Conservation (phyloP, 345 rosid genomes). For the Anastatica hierochuntica region DNA sequence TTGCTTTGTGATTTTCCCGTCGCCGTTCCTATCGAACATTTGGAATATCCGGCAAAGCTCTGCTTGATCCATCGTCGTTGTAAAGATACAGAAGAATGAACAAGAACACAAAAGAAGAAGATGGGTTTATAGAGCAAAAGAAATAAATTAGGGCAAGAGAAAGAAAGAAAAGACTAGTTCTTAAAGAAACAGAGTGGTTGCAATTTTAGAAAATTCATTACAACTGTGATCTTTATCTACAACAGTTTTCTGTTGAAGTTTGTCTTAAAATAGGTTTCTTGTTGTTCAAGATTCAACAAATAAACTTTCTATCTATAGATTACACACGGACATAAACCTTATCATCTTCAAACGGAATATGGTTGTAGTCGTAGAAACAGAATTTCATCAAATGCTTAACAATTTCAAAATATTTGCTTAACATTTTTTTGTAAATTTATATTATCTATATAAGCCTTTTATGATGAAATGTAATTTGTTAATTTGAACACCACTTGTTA, state of each 20-base stretch:
- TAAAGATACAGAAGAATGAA: neutral
- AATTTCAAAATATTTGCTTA: too few relatives aligned
- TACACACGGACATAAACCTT: neutral
- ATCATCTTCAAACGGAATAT: conserved; percentile 1
- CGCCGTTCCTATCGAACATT: conserved; percentile 85
- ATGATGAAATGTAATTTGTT: too few relatives aligned
- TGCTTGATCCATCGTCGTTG: conserved; percentile 41
- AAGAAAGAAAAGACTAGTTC: conserved; percentile 21
- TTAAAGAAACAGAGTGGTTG: conserved; percentile 24
- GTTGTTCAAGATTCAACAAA: neutral
- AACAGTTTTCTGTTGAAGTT: conserved; percentile 30
- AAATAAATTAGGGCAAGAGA: too few relatives aligned
- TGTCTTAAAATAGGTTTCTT: conserved; percentile 19
- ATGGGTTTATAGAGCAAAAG: conserved; percentile 17
- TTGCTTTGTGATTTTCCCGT: conserved; percentile 62
- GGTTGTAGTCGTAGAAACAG: too few relatives aligned
- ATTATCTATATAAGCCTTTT: too few relatives aligned
- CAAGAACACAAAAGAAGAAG: conserved; percentile 6
- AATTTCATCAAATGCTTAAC: too few relatives aligned
- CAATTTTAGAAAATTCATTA: conserved; percentile 25
- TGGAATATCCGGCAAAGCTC: conserved; percentile 77
- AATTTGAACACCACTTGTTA: too few relatives aligned
- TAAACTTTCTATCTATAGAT: conserved; percentile 7
- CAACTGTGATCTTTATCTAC: conserved; percentile 26
- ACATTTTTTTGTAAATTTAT: too few relatives aligned